Evolutionary conservation across 768 basidiomycete species (phyloP), one percentile per base, ranked within the genome.

Genomic region (Dictyophora rubrovolvata): DNA sequence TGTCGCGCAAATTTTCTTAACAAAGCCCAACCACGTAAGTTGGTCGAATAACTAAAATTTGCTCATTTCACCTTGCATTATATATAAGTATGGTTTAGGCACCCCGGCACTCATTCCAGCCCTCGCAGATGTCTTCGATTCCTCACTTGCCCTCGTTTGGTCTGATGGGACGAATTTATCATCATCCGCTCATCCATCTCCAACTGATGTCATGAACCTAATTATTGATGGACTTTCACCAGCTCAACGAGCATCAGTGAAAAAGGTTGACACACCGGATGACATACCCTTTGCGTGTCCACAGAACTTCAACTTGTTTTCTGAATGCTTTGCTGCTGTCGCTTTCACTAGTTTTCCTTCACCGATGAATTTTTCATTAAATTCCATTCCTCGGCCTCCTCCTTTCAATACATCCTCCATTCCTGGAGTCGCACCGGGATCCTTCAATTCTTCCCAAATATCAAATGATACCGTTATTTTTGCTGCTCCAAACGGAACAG

Each of bases 241-340:
- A 0, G 59, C 64, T 18, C 85, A 89, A 66, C 70, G 74, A 1
- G 66, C 64, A 3, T 73, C 73, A 1, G 76, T 91, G 36, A 73
- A 74, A 56, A 70, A 83, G 65, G 74, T 84, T 11, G 67, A 69
- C 33, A 74, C 71, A 23, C 72, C 75, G 0, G 66, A 69, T 3
- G 77, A 81, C 22, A 82, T 91, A 14, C 75, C 79, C 0, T 62
- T 72, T 0, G 67, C 72, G 35, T 91, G 89, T 66, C 86, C 82
- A 8, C 80, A 86, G 66, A 91, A 90, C 70, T 89, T 86, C 72
- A 83, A 86, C 53, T 64, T 76, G 8, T 76, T 80, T 54, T 88
- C 87, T 1, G 73, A 81, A 59, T 91, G 89, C 66, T 91, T 78
- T 64, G 86, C 82, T 1, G 87, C 75, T 1, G 68, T 91, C 14